Evolutionary conservation across 805 yeast species (phyloP).

Genomic region (Danielia oregonensis): DNA sequence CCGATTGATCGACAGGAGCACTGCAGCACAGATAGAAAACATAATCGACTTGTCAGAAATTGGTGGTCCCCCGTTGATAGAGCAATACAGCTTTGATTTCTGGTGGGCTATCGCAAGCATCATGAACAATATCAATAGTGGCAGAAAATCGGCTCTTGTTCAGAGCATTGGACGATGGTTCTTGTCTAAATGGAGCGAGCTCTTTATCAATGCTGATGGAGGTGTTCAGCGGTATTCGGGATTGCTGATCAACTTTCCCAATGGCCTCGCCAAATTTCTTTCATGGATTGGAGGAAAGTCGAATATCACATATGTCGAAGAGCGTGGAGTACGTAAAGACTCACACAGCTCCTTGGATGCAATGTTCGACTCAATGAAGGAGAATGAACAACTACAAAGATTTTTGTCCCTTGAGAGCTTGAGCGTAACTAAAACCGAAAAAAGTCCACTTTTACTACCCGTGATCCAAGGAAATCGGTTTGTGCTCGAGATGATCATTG

Average conservation of each 20-base stretch:
- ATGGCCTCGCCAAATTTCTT: conserved; percentile 22
- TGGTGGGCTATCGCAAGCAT: conserved; percentile 47
- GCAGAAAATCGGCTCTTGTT: conserved; percentile 20
- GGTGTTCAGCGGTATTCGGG: conserved; percentile 3
- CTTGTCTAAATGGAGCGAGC: conserved; percentile 40
- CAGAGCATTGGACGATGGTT: conserved; percentile 49
- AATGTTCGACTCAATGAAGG: neutral
- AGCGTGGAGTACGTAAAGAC: too few species aligned
- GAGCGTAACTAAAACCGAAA: neutral
- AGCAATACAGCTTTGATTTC: conserved; percentile 46
- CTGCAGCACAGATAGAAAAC: conserved; percentile 46
- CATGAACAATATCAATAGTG: conserved; percentile 30
- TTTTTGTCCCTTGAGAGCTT: neutral
- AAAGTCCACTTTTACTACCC: neutral
- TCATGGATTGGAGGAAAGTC: conserved; percentile 41
- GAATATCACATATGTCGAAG: too few species aligned
- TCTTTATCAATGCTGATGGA: conserved; percentile 7
- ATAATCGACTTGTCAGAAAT: conserved; percentile 52
- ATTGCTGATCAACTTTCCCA: neutral
- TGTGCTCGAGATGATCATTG: neutral
- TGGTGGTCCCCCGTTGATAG: conserved; percentile 54
- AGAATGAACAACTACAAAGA: neutral
- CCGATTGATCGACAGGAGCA: conserved; percentile 32
- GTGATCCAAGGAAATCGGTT: neutral
- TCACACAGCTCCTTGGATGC: too few species aligned